Conservation (phyloP, 257 asterid genomes). For the Petrea volubilis region DNA sequence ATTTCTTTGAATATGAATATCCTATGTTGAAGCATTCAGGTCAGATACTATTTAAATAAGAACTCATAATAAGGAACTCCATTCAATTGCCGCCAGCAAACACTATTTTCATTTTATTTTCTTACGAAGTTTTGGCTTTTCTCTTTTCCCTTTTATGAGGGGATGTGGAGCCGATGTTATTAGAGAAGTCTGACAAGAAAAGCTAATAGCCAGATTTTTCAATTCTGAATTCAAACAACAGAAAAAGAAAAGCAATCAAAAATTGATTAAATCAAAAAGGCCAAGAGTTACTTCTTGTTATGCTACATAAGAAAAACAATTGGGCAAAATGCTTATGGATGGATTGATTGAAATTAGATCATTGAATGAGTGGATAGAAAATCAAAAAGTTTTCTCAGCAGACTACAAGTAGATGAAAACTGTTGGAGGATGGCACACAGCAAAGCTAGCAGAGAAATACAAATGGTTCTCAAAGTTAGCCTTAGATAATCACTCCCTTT, state of each 20-base stretch:
- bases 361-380: neutral
- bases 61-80: neutral
- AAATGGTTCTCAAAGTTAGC: conserved; percentile 7
- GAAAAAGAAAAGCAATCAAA: neutral
- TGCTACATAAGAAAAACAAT: too few species aligned
- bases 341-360: neutral
- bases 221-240: neutral
- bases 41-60: neutral
- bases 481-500: neutral
- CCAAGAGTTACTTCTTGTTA: too few species aligned
- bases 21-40: too few species aligned
- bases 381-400: neutral
- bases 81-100: neutral
- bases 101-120: neutral
- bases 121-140: neutral
- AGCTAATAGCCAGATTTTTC: neutral
- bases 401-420: neutral
- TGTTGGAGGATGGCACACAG: neutral
- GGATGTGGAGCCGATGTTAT: neutral
- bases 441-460: conserved; percentile 6
- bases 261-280: neutral
- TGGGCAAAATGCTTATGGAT: too few species aligned
- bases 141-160: neutral
- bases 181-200: neutral
- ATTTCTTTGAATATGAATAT: too few species aligned